Conservation (phyloP, 352 stramenopile species). For the Pythium sp. region DNA sequence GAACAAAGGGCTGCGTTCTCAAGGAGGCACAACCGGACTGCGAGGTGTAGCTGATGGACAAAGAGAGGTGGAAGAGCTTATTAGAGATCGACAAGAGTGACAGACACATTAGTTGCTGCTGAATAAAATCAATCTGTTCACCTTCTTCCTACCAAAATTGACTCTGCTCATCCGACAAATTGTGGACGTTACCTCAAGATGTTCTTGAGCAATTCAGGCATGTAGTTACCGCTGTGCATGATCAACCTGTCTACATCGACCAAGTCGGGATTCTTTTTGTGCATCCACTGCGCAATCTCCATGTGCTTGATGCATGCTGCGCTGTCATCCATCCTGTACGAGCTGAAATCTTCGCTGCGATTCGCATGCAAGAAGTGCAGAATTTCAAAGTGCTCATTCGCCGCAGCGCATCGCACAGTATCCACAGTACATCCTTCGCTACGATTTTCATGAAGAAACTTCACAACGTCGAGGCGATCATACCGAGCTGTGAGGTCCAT, state of each 20-base stretch:
- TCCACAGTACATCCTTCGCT: neutral
- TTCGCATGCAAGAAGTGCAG: neutral
- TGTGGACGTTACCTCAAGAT: too few relatives aligned
- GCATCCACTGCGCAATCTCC: neutral
- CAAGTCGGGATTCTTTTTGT: neutral
- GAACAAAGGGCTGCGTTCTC: neutral
- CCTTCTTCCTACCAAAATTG: too few relatives aligned
- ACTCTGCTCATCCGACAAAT: too few relatives aligned
- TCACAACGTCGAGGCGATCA: neutral
- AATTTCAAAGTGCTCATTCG: too few relatives aligned
- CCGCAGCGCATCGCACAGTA: too few relatives aligned
- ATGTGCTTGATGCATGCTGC: neutral
- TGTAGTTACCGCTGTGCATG: neutral
- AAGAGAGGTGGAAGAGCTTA: neutral
- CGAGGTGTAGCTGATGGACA: neutral
- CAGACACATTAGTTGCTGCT: too few relatives aligned
- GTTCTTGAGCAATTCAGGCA: neutral
- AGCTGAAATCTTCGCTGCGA: neutral
- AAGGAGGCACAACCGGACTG: neutral
- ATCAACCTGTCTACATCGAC: neutral
- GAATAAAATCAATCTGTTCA: too few relatives aligned
- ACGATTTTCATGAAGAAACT: neutral
- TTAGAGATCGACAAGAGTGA: too few relatives aligned
- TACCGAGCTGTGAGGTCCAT: neutral
- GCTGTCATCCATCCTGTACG: neutral